Percentiles rank a stretch among this genome's conserved stretches.
Evolutionary conservation across 202 grass and related monocot genomes (phyloP).

Genomic region (Bolboschoenoplectus hybrid): DNA sequence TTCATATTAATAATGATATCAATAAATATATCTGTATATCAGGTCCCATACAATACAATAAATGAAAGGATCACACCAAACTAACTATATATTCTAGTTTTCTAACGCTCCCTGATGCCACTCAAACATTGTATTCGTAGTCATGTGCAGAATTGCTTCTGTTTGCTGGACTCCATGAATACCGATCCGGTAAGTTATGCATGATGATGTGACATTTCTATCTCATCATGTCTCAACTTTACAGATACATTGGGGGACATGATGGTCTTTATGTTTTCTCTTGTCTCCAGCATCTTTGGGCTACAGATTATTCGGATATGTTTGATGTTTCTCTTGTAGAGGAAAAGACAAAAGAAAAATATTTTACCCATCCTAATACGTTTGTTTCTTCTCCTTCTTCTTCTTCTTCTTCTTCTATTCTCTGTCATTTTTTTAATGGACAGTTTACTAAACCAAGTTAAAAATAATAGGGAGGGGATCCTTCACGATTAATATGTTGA

Average conservation of each 20-base stretch:
- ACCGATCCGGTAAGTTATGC: not conserved
- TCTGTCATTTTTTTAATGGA: too few species aligned
- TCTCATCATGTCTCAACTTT: not conserved
- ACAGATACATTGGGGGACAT: not conserved
- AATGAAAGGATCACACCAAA: too few species aligned
- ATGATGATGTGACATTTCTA: not conserved
- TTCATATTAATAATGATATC: too few species aligned
- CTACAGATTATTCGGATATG: not conserved
- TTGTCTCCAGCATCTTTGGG: conserved; percentile 8
- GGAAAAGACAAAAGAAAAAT: not conserved
- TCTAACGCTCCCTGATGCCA: too few species aligned
- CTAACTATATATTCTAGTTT: too few species aligned
- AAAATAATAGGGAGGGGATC: too few species aligned
- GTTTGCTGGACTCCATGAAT: not conserved
- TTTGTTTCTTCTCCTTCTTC: too few species aligned
- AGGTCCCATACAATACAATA: too few species aligned
- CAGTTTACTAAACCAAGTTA: too few species aligned
- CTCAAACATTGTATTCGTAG: not conserved
- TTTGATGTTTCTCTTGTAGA: not conserved
- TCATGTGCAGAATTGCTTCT: not conserved
- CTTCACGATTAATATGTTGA: too few species aligned
- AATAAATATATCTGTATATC: too few species aligned
- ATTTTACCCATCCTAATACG: not conserved
- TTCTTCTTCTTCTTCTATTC: too few species aligned
- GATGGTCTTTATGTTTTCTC: not conserved